A percentile compares a stretch with the other conserved stretches of the same genome.
Conservation (phyloP, 495 filamentous ascomycete genomes). For the Letharia lupina region DNA sequence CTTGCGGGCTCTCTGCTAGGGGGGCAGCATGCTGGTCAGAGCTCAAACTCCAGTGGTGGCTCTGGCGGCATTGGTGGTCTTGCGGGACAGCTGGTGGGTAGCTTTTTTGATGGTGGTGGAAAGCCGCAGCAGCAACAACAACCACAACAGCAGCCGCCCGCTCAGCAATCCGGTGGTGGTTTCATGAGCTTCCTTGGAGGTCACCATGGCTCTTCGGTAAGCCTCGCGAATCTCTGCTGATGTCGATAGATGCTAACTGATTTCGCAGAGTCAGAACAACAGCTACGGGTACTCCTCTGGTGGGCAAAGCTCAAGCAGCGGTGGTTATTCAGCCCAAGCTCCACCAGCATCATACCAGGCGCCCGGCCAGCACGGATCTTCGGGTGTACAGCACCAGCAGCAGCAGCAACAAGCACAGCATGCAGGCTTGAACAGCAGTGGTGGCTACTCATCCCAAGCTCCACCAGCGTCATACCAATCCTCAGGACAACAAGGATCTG, state of each 20-base stretch:
- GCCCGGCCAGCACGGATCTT: conserved; percentile 22
- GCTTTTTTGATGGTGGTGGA: conserved; percentile 32
- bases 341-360: conserved; percentile 34
- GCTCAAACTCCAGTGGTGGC: conserved; percentile 21
- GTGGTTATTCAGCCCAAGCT: conserved; percentile 34
- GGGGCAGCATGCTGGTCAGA: conserved; percentile 26
- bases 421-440: background rate
- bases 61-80: conserved; percentile 25
- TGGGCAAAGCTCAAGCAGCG: conserved; percentile 25
- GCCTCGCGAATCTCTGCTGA: background rate
- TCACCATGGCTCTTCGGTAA: conserved; percentile 30
- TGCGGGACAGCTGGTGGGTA: conserved; percentile 32
- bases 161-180: conserved; percentile 17
- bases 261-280: conserved; percentile 24
- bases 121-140: conserved; percentile 27
- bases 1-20: conserved; percentile 35
- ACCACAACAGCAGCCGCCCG: conserved; percentile 19
- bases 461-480: conserved; percentile 1
- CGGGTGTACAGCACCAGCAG: background rate
- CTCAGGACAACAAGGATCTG: background rate
- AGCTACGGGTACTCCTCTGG: conserved; percentile 31
- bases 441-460: conserved; percentile 3
- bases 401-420: conserved; percentile 5
- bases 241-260: conserved; percentile 3
- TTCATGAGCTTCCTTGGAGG: conserved; percentile 27